Base-by-base conservation (phyloP, 805 yeast genomes). In the Wickerhamomyces bovis region DNA sequence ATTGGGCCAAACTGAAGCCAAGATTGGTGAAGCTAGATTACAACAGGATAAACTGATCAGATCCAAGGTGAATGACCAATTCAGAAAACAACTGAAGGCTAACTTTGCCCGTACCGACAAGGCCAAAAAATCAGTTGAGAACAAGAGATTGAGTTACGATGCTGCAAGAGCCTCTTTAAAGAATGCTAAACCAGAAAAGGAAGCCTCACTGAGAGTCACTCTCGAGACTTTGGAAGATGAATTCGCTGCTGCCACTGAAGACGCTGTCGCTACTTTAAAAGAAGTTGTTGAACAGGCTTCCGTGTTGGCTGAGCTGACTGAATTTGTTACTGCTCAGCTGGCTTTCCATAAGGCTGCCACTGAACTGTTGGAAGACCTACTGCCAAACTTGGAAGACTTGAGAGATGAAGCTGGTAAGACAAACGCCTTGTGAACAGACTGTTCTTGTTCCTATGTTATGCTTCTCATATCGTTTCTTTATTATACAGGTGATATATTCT, bases 151-250 rank as follows among this genome's bases (percentile, higher is more conserved):
- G 47, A 80, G 78, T 56, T 85, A 88, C 53, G 96, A 88, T 63
- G 81, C 89, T 53, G 85, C 92, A 44, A 77, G 94, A 69, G 66
- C 81, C 19, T 68, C 71, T 31, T 51, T 72, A 46, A 73, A 71
- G 57, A 60, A 65, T 42, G 80, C 80, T 30, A 66, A 61, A 53
- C 83, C 85, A 20, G 83, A 77, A 55, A 81, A 81, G 66, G 84
- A 83, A 61, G 88, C 90, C 16, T 81, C 81, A 43, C 76, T 84
- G 50, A 75, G 90, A 58, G 85, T 82, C 43, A 77, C 80, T 53
- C 82, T 88, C 76, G 95, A 88, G 66, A 78, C 82, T 51, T 81
- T 88, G 44, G 96, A 88, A 69, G 96, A 88, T 60, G 90, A 85
- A 60, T 88, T 88, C 64, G 95, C 94, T 41, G 87, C 85, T 55